Conservation (phyloP, 768 basidiomycete species). For the Boletus patriciae region DNA sequence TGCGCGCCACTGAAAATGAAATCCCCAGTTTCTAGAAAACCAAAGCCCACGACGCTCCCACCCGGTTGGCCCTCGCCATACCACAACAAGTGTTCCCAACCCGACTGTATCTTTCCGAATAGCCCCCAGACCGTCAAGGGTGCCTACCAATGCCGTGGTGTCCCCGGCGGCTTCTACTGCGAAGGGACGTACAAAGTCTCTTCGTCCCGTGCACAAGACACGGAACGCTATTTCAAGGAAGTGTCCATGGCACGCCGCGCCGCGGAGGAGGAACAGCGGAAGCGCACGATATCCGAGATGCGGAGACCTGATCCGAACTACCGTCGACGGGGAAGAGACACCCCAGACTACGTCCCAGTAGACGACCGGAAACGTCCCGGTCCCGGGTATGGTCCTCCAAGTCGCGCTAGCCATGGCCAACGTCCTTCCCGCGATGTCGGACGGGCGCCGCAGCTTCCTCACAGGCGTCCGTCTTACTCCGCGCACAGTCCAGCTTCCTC, state of each 20-base stretch:
- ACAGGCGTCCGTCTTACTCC: constrained; percentile 11
- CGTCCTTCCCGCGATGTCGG: constrained; percentile 16
- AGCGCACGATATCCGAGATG: constrained; percentile 28
- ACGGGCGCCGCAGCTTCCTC: constrained; percentile 16
- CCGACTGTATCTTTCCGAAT: constrained; percentile 34
- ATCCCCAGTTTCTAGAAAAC: constrained; percentile 31
- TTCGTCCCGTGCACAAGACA: constrained; percentile 35
- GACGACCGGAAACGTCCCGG: constrained; percentile 6
- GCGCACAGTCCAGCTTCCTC: constrained; percentile 23
- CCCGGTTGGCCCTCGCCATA: constrained; percentile 38
- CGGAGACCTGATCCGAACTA: constrained; percentile 22
- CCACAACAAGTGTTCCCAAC: constrained; percentile 39
- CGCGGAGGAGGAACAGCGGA: constrained; percentile 33
- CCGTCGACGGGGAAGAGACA: constrained; percentile 19
- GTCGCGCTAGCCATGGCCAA: constrained; percentile 1
- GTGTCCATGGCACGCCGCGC: constrained; percentile 21
- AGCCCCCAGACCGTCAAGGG: constrained; percentile 32
- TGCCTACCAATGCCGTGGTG: constrained; percentile 33
- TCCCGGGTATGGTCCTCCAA: constrained; percentile 5
- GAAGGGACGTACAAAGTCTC: constrained; percentile 36
- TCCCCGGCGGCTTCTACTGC: constrained; percentile 36
- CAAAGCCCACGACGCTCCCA: constrained; percentile 30
- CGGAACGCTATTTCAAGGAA: constrained; percentile 33
- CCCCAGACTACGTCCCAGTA: not conserved
- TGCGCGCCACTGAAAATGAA: not conserved